phyloP scores from a whole-genome alignment of 352 stramenopile species.

The Elongisporangium undulatum region DNA sequence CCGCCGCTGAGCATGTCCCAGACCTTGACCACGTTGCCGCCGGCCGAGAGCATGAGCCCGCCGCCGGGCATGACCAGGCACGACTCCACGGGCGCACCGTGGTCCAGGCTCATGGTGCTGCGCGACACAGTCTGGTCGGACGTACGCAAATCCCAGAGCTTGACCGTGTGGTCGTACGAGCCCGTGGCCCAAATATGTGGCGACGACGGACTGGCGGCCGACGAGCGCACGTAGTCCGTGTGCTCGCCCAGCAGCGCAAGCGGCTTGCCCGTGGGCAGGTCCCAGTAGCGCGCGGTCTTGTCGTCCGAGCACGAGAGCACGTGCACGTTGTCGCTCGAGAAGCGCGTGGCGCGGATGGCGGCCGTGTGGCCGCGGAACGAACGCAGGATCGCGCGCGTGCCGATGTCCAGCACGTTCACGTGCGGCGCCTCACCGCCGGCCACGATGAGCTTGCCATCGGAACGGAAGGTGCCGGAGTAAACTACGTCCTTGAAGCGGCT shows the following conservation, averaged over 20 bases:
- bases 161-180: constrained; percentile 92
- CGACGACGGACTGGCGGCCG: constrained; percentile 61
- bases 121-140: constrained; percentile 52
- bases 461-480: constrained; percentile 83
- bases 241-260: constrained; percentile 77
- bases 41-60: constrained; percentile 78
- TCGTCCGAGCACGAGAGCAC: constrained; percentile 90
- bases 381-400: constrained; percentile 77
- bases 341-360: constrained; percentile 74
- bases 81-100: constrained; percentile 86
- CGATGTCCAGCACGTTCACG: constrained; percentile 86
- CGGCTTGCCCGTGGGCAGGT: constrained; percentile 80
- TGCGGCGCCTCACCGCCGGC: constrained; percentile 68
- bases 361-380: constrained; percentile 84
- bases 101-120: constrained; percentile 59
- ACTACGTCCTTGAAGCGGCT: constrained; percentile 85
- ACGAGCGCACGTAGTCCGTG: constrained; percentile 87
- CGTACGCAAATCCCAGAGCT: constrained; percentile 89
- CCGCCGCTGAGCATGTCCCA: constrained; percentile 91
- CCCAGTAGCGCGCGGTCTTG: constrained; percentile 86
- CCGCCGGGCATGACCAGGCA: constrained; percentile 85
- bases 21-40: constrained; percentile 89
- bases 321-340: constrained; percentile 79
- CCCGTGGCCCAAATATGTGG: constrained; percentile 83
- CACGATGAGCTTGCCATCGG: constrained; percentile 85